A percentile compares a stretch with the other conserved stretches of the same genome.
Conservation (phyloP, 495 filamentous ascomycete species). For the Aspergillus panamensis region DNA sequence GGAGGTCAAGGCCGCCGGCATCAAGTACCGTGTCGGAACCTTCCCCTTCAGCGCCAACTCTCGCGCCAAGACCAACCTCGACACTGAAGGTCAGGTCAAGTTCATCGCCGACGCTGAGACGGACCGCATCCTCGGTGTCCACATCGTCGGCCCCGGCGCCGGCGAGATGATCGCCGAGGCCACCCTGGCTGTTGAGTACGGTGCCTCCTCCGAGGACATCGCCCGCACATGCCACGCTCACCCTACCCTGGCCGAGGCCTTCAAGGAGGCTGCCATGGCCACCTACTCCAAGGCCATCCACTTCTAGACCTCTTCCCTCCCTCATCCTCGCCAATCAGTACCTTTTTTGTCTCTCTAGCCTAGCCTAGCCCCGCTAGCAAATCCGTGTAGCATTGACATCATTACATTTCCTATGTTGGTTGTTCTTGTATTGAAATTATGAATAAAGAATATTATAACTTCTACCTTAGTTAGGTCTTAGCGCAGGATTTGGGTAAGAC, state of each 20-base stretch:
- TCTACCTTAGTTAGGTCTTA: no score
- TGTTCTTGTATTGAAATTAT: slow-evolving; percentile 21
- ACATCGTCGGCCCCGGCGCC: slow-evolving; percentile 93
- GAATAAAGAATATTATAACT: slow-evolving; percentile 21
- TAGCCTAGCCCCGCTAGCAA: slow-evolving; percentile 44
- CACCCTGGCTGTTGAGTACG: slow-evolving; percentile 93
- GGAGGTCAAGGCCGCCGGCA: slow-evolving; percentile 82
- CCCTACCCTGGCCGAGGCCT: slow-evolving; percentile 93
- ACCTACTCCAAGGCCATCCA: slow-evolving; percentile 96
- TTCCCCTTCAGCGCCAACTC: slow-evolving; percentile 99
- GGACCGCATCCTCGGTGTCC: slow-evolving; percentile 88
- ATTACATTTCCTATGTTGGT: slow-evolving; percentile 36
- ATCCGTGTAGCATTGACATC: slow-evolving; percentile 47
- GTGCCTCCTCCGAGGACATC: slow-evolving; percentile 91
- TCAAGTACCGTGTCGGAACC: slow-evolving; percentile 85
- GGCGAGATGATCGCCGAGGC: slow-evolving; percentile 99
- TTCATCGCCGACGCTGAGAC: slow-evolving; percentile 96
- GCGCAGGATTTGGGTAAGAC: no score
- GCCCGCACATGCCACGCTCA: slow-evolving; percentile 95
- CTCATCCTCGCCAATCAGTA: slow-evolving; percentile 30
- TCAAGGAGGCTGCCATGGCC: slow-evolving; percentile 99
- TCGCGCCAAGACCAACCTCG: slow-evolving; percentile 96
- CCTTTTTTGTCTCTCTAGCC: slow-evolving; percentile 33
- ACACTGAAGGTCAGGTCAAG: slow-evolving; percentile 95
- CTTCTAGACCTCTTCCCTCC: slow-evolving; percentile 57